A percentile compares a stretch with the other conserved stretches of the same genome.
Conservation (phyloP, 75 land plant genomes). For the Chamaecyparis obtusa region DNA sequence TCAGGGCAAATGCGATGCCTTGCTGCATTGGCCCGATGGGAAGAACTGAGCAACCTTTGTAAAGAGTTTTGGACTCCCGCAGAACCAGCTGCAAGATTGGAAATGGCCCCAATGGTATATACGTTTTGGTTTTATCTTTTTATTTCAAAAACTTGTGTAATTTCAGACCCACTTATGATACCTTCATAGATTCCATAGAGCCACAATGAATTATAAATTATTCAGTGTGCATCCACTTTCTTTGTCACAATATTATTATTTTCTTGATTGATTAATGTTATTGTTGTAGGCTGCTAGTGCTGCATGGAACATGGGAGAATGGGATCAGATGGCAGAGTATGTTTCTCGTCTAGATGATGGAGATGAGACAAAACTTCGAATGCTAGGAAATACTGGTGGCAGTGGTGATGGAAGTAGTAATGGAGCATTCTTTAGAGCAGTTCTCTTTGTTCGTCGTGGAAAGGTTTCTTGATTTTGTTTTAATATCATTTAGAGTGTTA, state of each 20-base stretch:
- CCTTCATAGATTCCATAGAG: background rate
- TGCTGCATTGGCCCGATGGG: conserved; percentile 98
- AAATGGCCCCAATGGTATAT: conserved; percentile 97
- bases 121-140: background rate
- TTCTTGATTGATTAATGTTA: background rate
- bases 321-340: conserved; percentile 99
- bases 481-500: background rate
- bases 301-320: conserved; percentile 99
- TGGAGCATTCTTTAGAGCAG: conserved; percentile 97
- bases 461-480: conserved; percentile 35
- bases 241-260: background rate
- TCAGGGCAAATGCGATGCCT: conserved; percentile 98
- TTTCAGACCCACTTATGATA: background rate
- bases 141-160: background rate
- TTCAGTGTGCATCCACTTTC: background rate
- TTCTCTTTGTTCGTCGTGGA: conserved; percentile 73
- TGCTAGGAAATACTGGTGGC: conserved; percentile 63
- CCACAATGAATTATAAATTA: background rate
- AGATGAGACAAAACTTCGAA: conserved; percentile 72
- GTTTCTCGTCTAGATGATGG: conserved; percentile 93
- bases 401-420: conserved; percentile 96
- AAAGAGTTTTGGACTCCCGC: conserved; percentile 92
- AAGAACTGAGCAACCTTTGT: conserved; percentile 89
- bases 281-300: conserved; percentile 91
- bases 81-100: conserved; percentile 86